A percentile compares a stretch with the other conserved stretches of the same genome.
phyloP scores from a whole-genome alignment of 495 filamentous ascomycete genomes.

The Hypomontagnella submonticulosa region DNA sequence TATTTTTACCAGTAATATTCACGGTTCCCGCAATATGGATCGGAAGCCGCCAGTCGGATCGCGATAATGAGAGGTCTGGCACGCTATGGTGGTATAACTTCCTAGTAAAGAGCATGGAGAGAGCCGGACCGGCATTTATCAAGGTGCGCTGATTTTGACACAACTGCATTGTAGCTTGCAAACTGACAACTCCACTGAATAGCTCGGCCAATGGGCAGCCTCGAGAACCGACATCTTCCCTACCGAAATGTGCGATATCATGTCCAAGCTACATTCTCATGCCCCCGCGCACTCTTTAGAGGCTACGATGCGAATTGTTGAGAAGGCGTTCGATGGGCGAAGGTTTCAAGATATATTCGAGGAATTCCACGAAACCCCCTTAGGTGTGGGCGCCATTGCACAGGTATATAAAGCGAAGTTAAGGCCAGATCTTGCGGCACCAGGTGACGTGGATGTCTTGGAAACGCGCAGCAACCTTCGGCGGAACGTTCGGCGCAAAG shows the following conservation, averaged over 20 bases:
- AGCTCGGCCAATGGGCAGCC: constrained; percentile 99
- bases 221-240: constrained; percentile 98
- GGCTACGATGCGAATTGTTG: constrained; percentile 80
- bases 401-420: constrained; percentile 98
- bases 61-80: constrained; percentile 76
- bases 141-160: constrained; percentile 69
- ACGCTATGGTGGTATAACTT: constrained; percentile 97
- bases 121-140: constrained; percentile 95
- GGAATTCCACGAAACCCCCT: constrained; percentile 89
- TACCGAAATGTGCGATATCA: constrained; percentile 87
- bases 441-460: constrained; percentile 67
- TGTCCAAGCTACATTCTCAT: constrained; percentile 96
- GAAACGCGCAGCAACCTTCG: constrained; percentile 65
- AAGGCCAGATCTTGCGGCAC: constrained; percentile 77
- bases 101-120: constrained; percentile 89
- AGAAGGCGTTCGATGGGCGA: constrained; percentile 81
- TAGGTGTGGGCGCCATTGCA: constrained; percentile 96
- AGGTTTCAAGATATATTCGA: constrained; percentile 94
- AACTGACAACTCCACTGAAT: constrained; percentile 41
- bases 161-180: background rate
- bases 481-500: constrained; percentile 78
- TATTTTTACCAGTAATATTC: constrained; percentile 90
- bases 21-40: constrained; percentile 84
- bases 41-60: constrained; percentile 67
- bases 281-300: constrained; percentile 89